Conservation (phyloP, 75 land plant genomes). For the Sequoiadendron giganteum region DNA sequence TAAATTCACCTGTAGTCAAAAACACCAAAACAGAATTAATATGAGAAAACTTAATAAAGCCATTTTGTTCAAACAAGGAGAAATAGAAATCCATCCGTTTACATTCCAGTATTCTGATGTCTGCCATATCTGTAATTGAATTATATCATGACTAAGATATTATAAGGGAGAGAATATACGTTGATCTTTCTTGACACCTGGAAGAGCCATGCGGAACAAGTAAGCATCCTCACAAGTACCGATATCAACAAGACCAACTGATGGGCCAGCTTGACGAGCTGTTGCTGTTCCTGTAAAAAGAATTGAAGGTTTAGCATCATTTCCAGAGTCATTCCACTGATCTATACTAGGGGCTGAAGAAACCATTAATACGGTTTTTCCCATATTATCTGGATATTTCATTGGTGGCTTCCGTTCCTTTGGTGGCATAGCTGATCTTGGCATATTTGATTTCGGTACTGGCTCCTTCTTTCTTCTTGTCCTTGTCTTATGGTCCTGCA, state of each 20-base stretch:
- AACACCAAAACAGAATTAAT: conserved; percentile 5
- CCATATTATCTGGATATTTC: conserved; percentile 20
- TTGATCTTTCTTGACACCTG: conserved; percentile 56
- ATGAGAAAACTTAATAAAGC: background rate
- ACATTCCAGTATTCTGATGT: background rate
- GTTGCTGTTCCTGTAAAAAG: conserved; percentile 61
- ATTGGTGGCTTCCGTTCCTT: conserved; percentile 23
- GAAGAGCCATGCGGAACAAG: conserved; percentile 61
- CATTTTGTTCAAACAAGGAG: background rate
- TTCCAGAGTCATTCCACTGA: conserved; percentile 36
- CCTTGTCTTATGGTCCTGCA: background rate
- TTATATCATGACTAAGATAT: background rate
- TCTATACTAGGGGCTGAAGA: conserved; percentile 41
- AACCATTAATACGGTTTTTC: conserved; percentile 37
- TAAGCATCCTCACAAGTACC: conserved; percentile 61
- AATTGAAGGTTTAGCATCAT: conserved; percentile 40
- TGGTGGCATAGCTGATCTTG: background rate
- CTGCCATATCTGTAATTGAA: conserved; percentile 5
- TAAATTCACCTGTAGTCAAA: conserved; percentile 55
- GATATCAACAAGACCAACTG: conserved; percentile 65
- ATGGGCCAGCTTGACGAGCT: conserved; percentile 52
- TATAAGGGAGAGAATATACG: conserved; percentile 24
- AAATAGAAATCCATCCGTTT: conserved; percentile 4
- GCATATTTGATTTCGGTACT: background rate
- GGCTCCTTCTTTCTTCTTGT: conserved; percentile 14